Base-by-base conservation (phyloP, 768 basidiomycete genomes). In the Boletus pseudopeckii region DNA sequence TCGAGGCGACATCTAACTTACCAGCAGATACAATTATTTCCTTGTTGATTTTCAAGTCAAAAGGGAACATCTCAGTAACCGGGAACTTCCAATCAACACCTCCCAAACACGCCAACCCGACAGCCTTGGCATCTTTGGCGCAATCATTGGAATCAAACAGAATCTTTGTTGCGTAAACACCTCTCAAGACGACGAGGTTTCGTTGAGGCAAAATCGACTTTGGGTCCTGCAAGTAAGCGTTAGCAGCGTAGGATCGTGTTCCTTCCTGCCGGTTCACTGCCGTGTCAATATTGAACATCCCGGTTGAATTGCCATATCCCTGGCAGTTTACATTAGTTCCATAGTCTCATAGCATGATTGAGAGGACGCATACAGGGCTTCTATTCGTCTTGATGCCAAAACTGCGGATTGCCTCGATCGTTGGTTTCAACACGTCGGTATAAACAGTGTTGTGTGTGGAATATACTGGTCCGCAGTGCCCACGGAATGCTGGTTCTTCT, bases 251-350 rank as follows among this genome's bases (percentile, higher is more conserved):
- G 10, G 56, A 63, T 44, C 61, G 43, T 20, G 38, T 63, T 6
- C 60, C 60, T 9, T 47, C 17, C 20, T 51, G 8, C 13, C 60
- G 53, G 5, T 62, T 44, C 37, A 63, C 60, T 38, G 60, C 47
- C 15, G 55, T 50, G 24, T 63, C 60, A n/a, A 55, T 45, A 15
- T 62, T 62, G 30, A 63, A 62, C 48, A 59, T 59, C 5, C 58
- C 58, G 11, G 58, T 59, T 2, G 58, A 60, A 24, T 51, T 42
- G 9, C 58, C 58, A 18, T 48, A 41, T 32, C 58, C 58, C 58
- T 59, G 45, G 5, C 2, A 11, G 3, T 18, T 18, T n/a, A 18
- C 11, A 20, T 59, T 24, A 61, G 48, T n/a, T 20, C 13, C 22
- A 14, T 22, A 5, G 44, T 7, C 20, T 30, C 33, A 30, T 13